Base-by-base conservation (phyloP, 495 filamentous ascomycete genomes). In the Penicillium cinerascens region DNA sequence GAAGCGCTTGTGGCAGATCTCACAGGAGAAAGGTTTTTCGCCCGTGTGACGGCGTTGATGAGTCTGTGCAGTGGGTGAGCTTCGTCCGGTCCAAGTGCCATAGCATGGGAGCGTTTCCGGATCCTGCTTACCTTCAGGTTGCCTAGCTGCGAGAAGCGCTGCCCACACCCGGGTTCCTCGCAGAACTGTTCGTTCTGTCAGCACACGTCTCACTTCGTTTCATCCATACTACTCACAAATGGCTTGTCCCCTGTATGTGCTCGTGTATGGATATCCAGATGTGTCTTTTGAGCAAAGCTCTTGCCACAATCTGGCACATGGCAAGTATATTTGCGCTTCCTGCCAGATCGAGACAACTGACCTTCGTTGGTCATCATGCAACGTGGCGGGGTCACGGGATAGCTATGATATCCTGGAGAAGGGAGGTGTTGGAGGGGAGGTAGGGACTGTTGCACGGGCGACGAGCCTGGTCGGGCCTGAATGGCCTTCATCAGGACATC, bases 401-500 rank as follows among this genome's bases (percentile, higher is more conserved):
- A 67, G 11, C 42, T 44, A 23, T 60, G 35, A 39, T 56, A 46
- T 33, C 60, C 50, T 40, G 59, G 53, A 54, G 57, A 17, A 2
- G 69, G 69, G 39, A 67, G 52, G 47, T 74, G 63, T 47, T 74
- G 69, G 13, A 68, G 59, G 8, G 67, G 59, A 13, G 72, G 65
- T 45, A 81, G 51, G 4, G 67, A 69, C 29, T 68, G 73, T 41
- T 59, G 49, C 18, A 47, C 26, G 16, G 63, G 41, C 18, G 58
- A 70, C 33, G 70, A 58, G 55, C 26, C 46, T n/a, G 56, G 60
- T 29, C 89, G 89, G 22, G 87, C 75, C 65, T 97, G 91, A 39
- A 97, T 95, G 6, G 88, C 81, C 68, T 88, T 92, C 89, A 96
- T 93, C 36, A 97, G 69, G n/a, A 83, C 83, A 65, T 97, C 92